Base-by-base conservation (phyloP, 305 asterid species). In the Fraxinus ornus region DNA sequence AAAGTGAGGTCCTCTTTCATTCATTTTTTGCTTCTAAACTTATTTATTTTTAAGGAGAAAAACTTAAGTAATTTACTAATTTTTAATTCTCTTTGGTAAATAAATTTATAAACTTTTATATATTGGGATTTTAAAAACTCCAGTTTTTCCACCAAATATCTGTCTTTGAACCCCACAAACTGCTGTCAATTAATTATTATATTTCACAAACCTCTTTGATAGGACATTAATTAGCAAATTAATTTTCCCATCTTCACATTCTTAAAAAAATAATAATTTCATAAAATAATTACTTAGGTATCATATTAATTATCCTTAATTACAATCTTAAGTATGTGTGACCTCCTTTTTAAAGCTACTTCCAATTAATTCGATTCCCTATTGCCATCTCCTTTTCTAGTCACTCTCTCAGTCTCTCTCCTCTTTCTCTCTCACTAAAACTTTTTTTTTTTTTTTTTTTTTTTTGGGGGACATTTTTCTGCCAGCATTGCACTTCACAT, bases 181-280 rank as follows among this genome's bases (percentile, higher is more conserved):
- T 92, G 95, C 96, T 93, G 97, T 93, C 97, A 86, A 89, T 82
- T 88, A 93, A 89, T 90, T 88, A 90, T 81, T 79, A 89, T 89
- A 92, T 80, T 86, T 80, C 82, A 81, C 82, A 80, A 79, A 24
- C 55, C 79, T 70, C 79, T 80, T 76, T 49, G 88, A 87, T 84
- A 78, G 86, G 87, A 88, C 94, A 35, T 35, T 35, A 35, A 83
- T 80, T 47, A 68, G 83, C 86, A 87, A 85, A 80, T 82, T 89
- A 70, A 81, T 77, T 78, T 85, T 84, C 79, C 72, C 82, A 79
- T 71, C 49, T 86, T 85, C 85, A 49, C 66, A 75, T 80, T 64
- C 32, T 21, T 28, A 68, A 80, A 68, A 66, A 28, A 70, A 35
- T 35, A 36, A 36, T 36, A 77, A 71, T 19, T 79, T 15, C 36